Evolutionary conservation across 2,329 filamentous ascomycete species (phyloP).

Genomic region (Xylaria sp.): DNA sequence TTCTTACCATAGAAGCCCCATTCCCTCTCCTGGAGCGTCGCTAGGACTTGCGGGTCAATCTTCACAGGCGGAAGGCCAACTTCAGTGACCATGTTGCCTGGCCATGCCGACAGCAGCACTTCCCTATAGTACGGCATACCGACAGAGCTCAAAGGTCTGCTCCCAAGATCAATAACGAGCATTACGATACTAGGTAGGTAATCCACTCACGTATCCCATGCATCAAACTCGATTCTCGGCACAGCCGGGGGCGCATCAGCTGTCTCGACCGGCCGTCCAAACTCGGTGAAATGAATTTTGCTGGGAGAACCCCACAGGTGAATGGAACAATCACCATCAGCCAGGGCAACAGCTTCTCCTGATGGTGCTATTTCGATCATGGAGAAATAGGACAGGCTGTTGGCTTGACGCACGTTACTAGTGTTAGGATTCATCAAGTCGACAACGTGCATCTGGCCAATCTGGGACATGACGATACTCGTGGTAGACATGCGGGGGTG

Average conservation of each 20-base stretch:
- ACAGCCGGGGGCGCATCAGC: slow-evolving; percentile 67
- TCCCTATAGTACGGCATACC: slow-evolving; percentile 96
- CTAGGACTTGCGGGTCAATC: slow-evolving; percentile 73
- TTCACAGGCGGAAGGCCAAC: slow-evolving; percentile 81
- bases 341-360: slow-evolving; percentile 81
- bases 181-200: not conserved
- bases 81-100: slow-evolving; percentile 81
- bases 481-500: slow-evolving; percentile 96
- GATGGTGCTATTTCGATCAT: slow-evolving; percentile 87
- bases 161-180: slow-evolving; percentile 16
- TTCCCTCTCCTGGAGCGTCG: slow-evolving; percentile 72
- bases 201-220: slow-evolving; percentile 65
- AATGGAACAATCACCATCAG: slow-evolving; percentile 77
- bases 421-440: slow-evolving; percentile 94
- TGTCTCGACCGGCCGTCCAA: slow-evolving; percentile 78
- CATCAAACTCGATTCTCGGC: slow-evolving; percentile 68
- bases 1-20: slow-evolving; percentile 82
- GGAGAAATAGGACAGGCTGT: slow-evolving; percentile 74
- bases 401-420: slow-evolving; percentile 82
- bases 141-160: slow-evolving; percentile 77
- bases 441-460: slow-evolving; percentile 92
- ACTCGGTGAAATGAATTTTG: slow-evolving; percentile 86
- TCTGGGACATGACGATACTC: slow-evolving; percentile 89
- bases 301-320: slow-evolving; percentile 88
- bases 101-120: slow-evolving; percentile 85